These are phyloP conservation scores for Colletotrichum sp. DNA, from an alignment of 2,329 filamentous ascomycete genomes.

Conservation along the genomic window DNA sequence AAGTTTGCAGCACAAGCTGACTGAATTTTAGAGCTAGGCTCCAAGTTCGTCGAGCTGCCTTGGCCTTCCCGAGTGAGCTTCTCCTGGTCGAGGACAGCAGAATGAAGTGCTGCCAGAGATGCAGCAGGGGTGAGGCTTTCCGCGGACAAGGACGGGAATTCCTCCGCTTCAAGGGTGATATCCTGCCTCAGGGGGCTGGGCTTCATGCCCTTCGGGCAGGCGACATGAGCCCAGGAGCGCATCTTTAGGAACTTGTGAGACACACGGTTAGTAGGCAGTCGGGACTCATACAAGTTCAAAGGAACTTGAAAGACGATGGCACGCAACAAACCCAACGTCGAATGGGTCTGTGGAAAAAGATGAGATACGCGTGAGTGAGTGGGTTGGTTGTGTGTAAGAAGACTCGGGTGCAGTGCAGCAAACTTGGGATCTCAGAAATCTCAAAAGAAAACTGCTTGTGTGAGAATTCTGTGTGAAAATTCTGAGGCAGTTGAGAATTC, in stretches of 20 bases:
- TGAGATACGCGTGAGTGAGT: neutral
- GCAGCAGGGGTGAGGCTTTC: neutral
- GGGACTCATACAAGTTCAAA: neutral
- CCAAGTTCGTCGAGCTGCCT: neutral
- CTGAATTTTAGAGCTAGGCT: neutral
- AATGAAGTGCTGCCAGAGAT: neutral
- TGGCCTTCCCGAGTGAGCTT: neutral
- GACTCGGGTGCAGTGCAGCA: neutral
- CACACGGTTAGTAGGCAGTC: neutral
- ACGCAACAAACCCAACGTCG: neutral
- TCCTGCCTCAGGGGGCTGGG: neutral
- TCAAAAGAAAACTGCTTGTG: neutral
- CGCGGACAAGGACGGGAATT: neutral
- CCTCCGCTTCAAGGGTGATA: neutral
- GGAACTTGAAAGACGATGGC: neutral
- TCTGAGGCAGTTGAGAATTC: neutral
- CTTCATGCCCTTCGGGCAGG: neutral
- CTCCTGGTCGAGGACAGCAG: neutral
- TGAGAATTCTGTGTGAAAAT: neutral
- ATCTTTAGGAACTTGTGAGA: neutral
- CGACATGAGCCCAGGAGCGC: neutral
- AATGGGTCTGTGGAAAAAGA: neutral
- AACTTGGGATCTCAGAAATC: neutral
- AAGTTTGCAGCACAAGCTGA: neutral
- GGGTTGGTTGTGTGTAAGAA: neutral